Conservation (phyloP, 768 basidiomycete genomes). For the Rhizopogon rudus region DNA sequence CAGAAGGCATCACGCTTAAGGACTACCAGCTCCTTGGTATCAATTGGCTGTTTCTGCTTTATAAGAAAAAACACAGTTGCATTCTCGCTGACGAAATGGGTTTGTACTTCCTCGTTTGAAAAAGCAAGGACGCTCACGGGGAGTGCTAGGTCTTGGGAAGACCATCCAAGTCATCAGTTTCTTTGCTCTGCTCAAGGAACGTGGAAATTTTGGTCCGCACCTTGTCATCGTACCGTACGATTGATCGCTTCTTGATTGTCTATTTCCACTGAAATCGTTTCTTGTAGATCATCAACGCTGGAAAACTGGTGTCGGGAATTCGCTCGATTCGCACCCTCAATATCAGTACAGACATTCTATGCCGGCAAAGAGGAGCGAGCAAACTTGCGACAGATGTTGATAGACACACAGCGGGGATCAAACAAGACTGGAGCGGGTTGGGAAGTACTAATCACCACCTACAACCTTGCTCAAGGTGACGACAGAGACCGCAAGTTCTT, state of each 20-base stretch:
- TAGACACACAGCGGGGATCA: conserved; percentile 48
- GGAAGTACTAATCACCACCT: conserved; percentile 95
- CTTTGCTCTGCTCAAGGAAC: conserved; percentile 83
- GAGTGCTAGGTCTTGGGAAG: conserved; percentile 81
- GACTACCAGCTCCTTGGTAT: conserved; percentile 97
- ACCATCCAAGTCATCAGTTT: conserved; percentile 99
- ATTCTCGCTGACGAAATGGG: conserved; percentile 99
- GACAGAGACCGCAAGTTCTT: conserved; percentile 90
- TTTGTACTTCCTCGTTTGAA: conserved; percentile 31
- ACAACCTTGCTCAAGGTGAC: conserved; percentile 89
- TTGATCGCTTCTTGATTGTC: not conserved
- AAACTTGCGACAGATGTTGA: conserved; percentile 64
- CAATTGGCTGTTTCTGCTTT: conserved; percentile 93
- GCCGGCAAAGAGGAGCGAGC: conserved; percentile 86
- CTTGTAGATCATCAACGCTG: conserved; percentile 79
- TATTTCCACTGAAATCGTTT: not conserved
- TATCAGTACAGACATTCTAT: conserved; percentile 89
- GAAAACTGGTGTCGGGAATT: conserved; percentile 99
- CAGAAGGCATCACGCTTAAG: conserved; percentile 73
- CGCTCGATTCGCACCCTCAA: conserved; percentile 79
- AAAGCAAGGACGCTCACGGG: conserved; percentile 5
- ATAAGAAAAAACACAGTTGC: conserved; percentile 76
- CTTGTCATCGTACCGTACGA: conserved; percentile 93
- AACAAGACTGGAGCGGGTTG: conserved; percentile 57
- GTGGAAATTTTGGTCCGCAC: conserved; percentile 77